Base-by-base conservation (phyloP, 1,284 basidiomycete genomes). In the Apiotrichum gamsii region DNA sequence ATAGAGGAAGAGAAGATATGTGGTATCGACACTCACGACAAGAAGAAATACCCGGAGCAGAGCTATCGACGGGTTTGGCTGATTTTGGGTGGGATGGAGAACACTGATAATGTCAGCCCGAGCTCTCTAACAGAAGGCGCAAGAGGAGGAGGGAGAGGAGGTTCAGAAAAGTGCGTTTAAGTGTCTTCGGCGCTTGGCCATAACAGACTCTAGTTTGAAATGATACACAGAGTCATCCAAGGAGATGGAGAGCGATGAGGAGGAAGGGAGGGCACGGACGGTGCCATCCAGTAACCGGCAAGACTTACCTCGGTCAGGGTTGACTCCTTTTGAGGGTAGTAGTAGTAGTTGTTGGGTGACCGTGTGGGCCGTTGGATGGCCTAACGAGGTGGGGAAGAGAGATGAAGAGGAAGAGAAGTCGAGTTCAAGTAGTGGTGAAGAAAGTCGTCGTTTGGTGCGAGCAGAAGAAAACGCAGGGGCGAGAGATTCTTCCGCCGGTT, bases 121-220 rank as follows among this genome's bases (percentile, higher is more conserved):
- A 9, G 8, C 21, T 13, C 31, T 15, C 6, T 15, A 8, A 18
- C 19, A 29, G 33, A 20, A 23, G 10, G 15, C 25, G 20, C 21
- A 29, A 39, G 28, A 24, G 19, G 35, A 32, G 36, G 8, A 39
- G 25, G 36, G 35, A 41, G 28, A 47, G 37, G 19, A 21, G 42
- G 47, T 48, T 71, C 69, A 71, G 69, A 70, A 51, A 45, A 62
- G 69, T 69, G 69, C 67, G 58, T 68, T 65, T 68, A 65, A 57
- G 69, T 64, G 64, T 71, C 69, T 67, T 68, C 51, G 69, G 65
- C 67, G 49, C 59, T 69, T 69, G 57, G 65, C 65, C 69, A 53
- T 71, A 65, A 71, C 67, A 69, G 69, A 71, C 69, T 71, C 69
- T 71, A 71, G 69, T 71, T 71, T 71, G 69, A 71, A 65, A 56